Conservation (phyloP, 106 monocot species). For the Dioscorea dumetorum region DNA sequence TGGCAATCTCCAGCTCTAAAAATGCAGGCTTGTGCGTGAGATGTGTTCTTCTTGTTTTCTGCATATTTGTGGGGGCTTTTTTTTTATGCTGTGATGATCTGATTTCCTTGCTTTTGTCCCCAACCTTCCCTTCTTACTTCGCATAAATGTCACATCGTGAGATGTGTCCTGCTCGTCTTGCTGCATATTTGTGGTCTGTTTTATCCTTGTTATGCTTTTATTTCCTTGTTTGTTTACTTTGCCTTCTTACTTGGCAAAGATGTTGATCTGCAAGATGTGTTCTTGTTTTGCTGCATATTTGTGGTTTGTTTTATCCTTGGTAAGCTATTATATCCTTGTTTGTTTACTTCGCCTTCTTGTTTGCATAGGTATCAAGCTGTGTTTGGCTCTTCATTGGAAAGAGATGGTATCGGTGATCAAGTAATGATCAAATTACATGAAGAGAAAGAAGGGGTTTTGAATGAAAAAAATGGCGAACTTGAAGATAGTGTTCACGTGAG, state of each 20-base stretch:
- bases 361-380: slow-evolving; percentile 46
- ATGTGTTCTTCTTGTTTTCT: slow-evolving; percentile 1
- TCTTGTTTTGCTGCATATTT: background rate
- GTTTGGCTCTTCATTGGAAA: slow-evolving; percentile 31
- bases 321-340: background rate
- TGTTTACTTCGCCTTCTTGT: background rate
- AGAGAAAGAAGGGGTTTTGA: slow-evolving; percentile 11
- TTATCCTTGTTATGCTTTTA: too few species aligned
- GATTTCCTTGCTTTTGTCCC: background rate
- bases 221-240: too few species aligned
- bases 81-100: background rate
- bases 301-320: background rate
- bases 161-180: too few species aligned
- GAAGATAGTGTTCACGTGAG: slow-evolving; percentile 46
- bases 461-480: slow-evolving; percentile 18
- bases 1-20: slow-evolving; percentile 19
- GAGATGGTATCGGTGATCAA: slow-evolving; percentile 13
- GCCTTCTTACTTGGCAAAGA: too few species aligned
- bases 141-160: too few species aligned
- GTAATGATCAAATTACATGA: slow-evolving; percentile 6
- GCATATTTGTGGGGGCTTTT: background rate
- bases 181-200: too few species aligned
- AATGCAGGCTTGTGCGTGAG: slow-evolving; percentile 39
- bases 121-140: too few species aligned
- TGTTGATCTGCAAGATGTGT: background rate